Conservation (phyloP, 1,284 basidiomycete genomes). For the Ceratobasidium sp. region DNA sequence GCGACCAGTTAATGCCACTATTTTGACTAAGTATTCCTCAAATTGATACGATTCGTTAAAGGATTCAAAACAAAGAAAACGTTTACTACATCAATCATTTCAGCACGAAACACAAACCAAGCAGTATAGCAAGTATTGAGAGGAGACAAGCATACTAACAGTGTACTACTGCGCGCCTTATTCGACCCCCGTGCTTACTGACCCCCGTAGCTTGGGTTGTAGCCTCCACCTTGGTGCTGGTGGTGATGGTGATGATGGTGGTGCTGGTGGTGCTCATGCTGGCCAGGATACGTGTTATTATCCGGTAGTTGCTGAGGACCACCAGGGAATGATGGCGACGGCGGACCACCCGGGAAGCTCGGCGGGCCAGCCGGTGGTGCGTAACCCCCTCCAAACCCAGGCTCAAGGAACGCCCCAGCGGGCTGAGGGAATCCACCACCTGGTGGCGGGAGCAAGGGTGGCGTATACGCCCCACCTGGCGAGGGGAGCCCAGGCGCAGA, state of each 20-base stretch:
- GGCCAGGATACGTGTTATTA: slow-evolving; percentile 37
- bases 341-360: slow-evolving; percentile 29
- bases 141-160: not conserved
- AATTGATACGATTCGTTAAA: slow-evolving; percentile 6
- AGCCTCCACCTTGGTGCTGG: slow-evolving; percentile 19
- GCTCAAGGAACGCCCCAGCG: slow-evolving; percentile 17
- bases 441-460: slow-evolving; percentile 19
- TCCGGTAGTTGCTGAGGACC: slow-evolving; percentile 8
- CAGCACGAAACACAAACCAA: not conserved
- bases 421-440: slow-evolving; percentile 32
- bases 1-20: slow-evolving; percentile 30
- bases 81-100: slow-evolving; percentile 9
- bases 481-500: slow-evolving; percentile 27
- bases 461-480: slow-evolving; percentile 11
- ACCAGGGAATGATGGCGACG: slow-evolving; percentile 2
- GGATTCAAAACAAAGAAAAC: not conserved
- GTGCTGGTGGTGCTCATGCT: slow-evolving; percentile 13
- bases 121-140: not conserved
- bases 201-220: slow-evolving; percentile 28
- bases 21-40: slow-evolving; percentile 4
- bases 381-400: slow-evolving; percentile 45
- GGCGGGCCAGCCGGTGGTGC: slow-evolving; percentile 48
- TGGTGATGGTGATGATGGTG: not conserved
- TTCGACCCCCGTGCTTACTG: slow-evolving; percentile 6
- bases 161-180: not conserved